Percentiles rank a stretch among this genome's conserved stretches.
Conservation (phyloP, 768 basidiomycete genomes). For the Thelephora aurantiotincta region DNA sequence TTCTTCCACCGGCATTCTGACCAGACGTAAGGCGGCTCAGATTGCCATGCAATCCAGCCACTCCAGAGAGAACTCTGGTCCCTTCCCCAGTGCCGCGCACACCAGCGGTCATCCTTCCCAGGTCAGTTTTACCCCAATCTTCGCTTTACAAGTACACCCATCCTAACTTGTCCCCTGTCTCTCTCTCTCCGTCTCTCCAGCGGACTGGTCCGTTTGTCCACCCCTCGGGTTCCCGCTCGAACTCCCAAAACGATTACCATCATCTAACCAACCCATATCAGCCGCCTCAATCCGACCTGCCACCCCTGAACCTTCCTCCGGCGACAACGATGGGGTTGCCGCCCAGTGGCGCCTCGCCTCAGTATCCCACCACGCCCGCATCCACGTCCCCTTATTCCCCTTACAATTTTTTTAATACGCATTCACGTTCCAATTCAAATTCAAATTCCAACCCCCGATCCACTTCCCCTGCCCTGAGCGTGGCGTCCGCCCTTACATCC, state of each 20-base stretch:
- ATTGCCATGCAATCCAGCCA: neutral
- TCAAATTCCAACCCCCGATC: conserved; percentile 36
- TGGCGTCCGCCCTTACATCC: conserved; percentile 37
- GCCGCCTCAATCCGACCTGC: neutral
- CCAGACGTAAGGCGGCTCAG: neutral
- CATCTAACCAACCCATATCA: neutral
- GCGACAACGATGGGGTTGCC: neutral
- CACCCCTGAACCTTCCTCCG: neutral
- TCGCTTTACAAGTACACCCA: no score
- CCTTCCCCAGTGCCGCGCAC: neutral
- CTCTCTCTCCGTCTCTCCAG: no score
- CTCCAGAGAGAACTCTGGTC: neutral
- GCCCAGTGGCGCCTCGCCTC: neutral
- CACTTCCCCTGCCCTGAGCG: conserved; percentile 50
- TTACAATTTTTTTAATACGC: conserved; percentile 17
- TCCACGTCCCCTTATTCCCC: neutral
- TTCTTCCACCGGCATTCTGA: neutral
- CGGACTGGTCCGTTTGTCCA: neutral
- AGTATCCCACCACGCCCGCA: neutral
- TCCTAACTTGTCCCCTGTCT: no score
- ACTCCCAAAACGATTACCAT: neutral
- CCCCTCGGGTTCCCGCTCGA: neutral
- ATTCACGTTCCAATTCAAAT: conserved; percentile 31
- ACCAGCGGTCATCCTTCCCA: neutral
- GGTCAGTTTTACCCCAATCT: neutral